A percentile compares a stretch with the other conserved stretches of the same genome.
Evolutionary conservation across 148 eudicot species (phyloP).

Genomic region (Amaranthus hypochondriacus): DNA sequence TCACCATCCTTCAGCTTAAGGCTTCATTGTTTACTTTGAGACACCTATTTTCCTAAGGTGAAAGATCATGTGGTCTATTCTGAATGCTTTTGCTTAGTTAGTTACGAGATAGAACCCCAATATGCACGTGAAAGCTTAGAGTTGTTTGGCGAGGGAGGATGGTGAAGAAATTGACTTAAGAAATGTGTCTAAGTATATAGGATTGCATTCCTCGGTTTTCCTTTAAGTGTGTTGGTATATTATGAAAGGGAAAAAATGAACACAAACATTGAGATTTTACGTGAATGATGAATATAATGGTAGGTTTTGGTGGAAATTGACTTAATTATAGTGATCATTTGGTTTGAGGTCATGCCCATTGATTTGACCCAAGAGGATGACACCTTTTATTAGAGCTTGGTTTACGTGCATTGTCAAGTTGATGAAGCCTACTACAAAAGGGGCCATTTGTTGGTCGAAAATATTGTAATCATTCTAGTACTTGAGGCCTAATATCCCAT

Average conservation of each 20-base stretch:
- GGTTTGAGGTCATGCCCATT: no score
- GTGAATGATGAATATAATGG: no score
- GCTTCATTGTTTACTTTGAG: background rate
- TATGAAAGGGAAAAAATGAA: background rate
- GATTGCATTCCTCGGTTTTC: background rate
- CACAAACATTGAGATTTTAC: no score
- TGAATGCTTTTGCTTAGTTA: background rate
- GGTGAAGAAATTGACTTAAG: background rate
- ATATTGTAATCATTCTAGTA: no score
- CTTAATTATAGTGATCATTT: no score
- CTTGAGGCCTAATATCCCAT: no score
- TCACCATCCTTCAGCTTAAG: background rate
- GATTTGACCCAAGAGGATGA: no score
- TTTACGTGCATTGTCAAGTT: no score
- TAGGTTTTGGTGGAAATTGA: no score
- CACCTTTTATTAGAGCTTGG: no score
- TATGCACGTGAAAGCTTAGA: background rate
- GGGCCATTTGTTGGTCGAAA: no score
- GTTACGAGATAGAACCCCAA: background rate
- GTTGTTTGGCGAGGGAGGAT: background rate
- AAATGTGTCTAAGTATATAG: background rate
- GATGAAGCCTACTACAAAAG: no score
- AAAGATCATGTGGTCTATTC: background rate
- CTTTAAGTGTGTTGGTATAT: background rate
- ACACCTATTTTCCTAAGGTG: background rate